These are phyloP conservation scores for Leccinum aurantiacum DNA, from an alignment of 768 basidiomycete genomes.

Conservation along the genomic window DNA sequence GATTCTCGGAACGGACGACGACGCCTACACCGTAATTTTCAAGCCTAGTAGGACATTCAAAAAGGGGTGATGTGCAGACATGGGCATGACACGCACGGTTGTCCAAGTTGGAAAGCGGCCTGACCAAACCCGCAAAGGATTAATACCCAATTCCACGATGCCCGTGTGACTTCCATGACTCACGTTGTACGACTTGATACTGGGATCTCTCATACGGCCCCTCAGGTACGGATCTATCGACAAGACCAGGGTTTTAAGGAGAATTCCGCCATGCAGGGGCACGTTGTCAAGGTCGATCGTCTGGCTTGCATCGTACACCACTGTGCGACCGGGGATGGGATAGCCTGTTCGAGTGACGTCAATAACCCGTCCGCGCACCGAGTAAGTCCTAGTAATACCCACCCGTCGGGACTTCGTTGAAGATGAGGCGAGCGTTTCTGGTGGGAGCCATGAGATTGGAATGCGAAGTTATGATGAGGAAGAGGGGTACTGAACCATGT, in stretches of 20 bases:
- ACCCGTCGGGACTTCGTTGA: slow-evolving; percentile 36
- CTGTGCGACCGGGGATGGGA: slow-evolving; percentile 44
- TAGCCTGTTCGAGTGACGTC: slow-evolving; percentile 26
- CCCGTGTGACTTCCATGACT: not conserved
- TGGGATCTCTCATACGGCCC: slow-evolving; percentile 38
- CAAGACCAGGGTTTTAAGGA: slow-evolving; percentile 49
- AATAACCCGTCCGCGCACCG: not conserved
- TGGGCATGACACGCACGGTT: slow-evolving; percentile 11
- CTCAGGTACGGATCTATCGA: slow-evolving; percentile 50
- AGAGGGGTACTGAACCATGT: not conserved
- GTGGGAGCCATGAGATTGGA: slow-evolving; percentile 12
- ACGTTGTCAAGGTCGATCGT: slow-evolving; percentile 51
- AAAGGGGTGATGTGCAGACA: not conserved
- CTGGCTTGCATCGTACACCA: slow-evolving; percentile 44
- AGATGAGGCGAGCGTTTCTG: slow-evolving; percentile 38
- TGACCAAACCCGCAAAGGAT: not conserved
- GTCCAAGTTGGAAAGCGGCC: slow-evolving; percentile 14
- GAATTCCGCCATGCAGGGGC: slow-evolving; percentile 44
- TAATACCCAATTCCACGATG: not conserved
- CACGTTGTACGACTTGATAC: slow-evolving; percentile 13
- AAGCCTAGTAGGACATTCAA: slow-evolving; percentile 3
- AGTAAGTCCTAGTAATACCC: not conserved
- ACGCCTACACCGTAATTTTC: slow-evolving; percentile 43
- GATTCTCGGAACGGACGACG: slow-evolving; percentile 15
- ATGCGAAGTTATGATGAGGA: not conserved